phyloP scores from a whole-genome alignment of 108 stramenopile species.

The Skeletonema menzelii region DNA sequence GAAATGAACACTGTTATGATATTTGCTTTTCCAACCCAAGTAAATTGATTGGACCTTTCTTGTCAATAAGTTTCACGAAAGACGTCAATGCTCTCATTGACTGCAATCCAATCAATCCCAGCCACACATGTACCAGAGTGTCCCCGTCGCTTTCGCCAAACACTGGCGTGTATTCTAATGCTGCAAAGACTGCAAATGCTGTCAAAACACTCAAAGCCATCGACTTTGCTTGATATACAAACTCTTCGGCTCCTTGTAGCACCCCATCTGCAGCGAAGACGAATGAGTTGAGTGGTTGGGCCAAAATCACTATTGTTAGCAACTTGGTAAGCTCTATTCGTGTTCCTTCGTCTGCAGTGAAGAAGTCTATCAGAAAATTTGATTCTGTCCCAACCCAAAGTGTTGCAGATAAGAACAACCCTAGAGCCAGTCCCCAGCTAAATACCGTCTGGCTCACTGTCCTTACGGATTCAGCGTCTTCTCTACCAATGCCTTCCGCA shows the following conservation, averaged over 20 bases:
- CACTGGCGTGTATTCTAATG: constrained; percentile 41
- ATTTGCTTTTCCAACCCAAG: constrained; percentile 20
- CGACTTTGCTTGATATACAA: constrained; percentile 78
- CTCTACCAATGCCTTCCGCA: constrained; percentile 76
- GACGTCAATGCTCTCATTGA: constrained; percentile 76
- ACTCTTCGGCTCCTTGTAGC: constrained; percentile 83
- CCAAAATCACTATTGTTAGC: constrained; percentile 64
- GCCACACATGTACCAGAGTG: constrained; percentile 78
- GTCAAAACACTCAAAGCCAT: constrained; percentile 73
- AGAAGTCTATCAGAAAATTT: constrained; percentile 60
- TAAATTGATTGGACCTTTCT: constrained; percentile 72
- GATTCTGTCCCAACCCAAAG: constrained; percentile 62
- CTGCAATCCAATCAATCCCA: constrained; percentile 73
- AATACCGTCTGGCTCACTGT: constrained; percentile 71
- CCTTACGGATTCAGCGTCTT: constrained; percentile 42
- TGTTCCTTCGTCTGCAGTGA: constrained; percentile 70
- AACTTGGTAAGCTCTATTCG: constrained; percentile 61
- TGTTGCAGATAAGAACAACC: constrained; percentile 47
- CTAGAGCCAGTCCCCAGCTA: constrained; percentile 62
- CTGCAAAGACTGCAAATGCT: constrained; percentile 50
- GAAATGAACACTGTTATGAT: not conserved
- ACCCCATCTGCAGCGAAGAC: constrained; percentile 90
- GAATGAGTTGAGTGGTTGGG: constrained; percentile 83
- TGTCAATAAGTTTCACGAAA: constrained; percentile 67
- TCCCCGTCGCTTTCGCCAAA: constrained; percentile 33